Evolutionary conservation across 306 rosid genomes (phyloP), one percentile per base, ranked within the genome.

Genomic region (Dryas alaskensis): DNA sequence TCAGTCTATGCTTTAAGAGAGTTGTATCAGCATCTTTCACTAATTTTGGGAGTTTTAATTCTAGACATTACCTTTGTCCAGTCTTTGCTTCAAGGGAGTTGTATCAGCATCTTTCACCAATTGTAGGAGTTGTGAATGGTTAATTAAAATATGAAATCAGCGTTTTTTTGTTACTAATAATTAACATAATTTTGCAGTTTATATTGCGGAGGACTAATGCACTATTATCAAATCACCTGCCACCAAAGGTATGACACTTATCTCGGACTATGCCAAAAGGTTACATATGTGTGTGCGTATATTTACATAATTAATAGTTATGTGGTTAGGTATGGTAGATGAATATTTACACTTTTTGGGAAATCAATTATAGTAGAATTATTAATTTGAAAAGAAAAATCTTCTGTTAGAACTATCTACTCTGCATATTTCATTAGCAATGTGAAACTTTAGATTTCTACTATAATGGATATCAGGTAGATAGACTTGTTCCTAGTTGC

Each of bases 121-220:
- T 57, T 69, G n/a, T 70, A 43, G 78, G 27, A 50, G 37, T 52
- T 42, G 51, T n/a, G 39, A 42, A 42, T 17, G 6, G 68, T 11
- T 43, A 63, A 54, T 43, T 71, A 60, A 60, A 72, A 44, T 53
- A 64, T 27, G 40, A 14, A 72, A 47, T 48, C 50, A 31, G 64
- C 7, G 9, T 40, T 51, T 19, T 8, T 53, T 7, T 64, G 12
- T 51, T 16, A 9, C 3, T 68, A 51, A 50, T 16, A 25, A 11
- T 59, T 60, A 27, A 53, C 64, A 46, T 80, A 65, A 65, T 65
- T 74, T 83, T 89, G 86, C 96, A 93, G 97, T 93, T 91, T 81
- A 91, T 93, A 75, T 84, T 91, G 76, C 86, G 97, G 74, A 86
- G 98, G 85, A 93, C 96, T 51, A 91, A 91, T 79, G 96, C 94